Percentiles rank a stretch among this genome's conserved stretches.
Evolutionary conservation across 805 yeast species (phyloP).

Genomic region (Teunomyces funiuensis): DNA sequence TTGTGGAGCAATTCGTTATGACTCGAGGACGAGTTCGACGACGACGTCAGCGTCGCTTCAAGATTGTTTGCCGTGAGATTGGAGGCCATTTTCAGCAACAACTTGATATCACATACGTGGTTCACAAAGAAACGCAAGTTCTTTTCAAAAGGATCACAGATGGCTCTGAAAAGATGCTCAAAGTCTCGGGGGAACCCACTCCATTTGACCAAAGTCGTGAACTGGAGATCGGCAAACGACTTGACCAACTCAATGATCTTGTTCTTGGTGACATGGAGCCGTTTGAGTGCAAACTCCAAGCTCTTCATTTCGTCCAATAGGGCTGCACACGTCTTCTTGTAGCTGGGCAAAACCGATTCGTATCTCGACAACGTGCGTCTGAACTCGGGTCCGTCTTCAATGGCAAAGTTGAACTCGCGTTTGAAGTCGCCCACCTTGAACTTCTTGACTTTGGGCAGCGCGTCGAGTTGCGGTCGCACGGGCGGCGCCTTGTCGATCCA

Average conservation of each 20-base stretch:
- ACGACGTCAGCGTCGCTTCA: conserved; percentile 4
- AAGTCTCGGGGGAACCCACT: conserved; percentile 27
- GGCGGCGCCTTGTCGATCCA: conserved; percentile 21
- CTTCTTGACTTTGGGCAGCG: conserved; percentile 5
- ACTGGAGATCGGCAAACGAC: conserved; percentile 22
- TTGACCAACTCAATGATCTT: conserved; percentile 25
- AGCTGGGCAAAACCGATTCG: conserved; percentile 30
- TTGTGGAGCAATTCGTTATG: conserved; percentile 22
- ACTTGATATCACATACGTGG: conserved; percentile 28
- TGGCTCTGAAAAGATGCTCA: conserved; percentile 18
- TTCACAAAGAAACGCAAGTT: conserved; percentile 28
- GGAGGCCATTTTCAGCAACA: conserved; percentile 27
- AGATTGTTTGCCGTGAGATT: conserved; percentile 5
- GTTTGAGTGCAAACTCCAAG: conserved; percentile 27
- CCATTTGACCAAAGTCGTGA: conserved; percentile 22
- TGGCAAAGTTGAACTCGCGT: conserved; percentile 31
- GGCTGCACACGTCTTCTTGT: conserved; percentile 21
- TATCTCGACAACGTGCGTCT: conserved; percentile 30
- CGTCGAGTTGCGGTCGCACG: conserved; percentile 3
- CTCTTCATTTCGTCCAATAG: conserved; percentile 33
- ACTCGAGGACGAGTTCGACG: conserved; percentile 4
- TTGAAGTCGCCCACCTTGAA: conserved; percentile 20
- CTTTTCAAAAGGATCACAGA: conserved; percentile 35
- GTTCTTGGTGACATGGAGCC: conserved; percentile 17
- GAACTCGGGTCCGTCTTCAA: conserved; percentile 47